Base-by-base conservation (phyloP, 768 basidiomycete genomes). In the Leccinum disarticulatum region DNA sequence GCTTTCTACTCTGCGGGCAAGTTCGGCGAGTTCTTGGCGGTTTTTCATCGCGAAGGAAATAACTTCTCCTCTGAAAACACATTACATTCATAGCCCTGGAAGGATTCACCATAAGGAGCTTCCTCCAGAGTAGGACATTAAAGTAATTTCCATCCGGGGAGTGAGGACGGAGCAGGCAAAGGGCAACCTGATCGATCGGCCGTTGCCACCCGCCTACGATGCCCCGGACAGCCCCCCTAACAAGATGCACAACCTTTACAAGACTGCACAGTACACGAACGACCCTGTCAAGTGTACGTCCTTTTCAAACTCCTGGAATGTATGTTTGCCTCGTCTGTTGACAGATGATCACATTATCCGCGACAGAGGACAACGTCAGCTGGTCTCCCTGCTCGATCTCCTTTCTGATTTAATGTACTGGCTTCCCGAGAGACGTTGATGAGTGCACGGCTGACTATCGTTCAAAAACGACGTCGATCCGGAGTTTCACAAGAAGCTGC, bases 51-150 rank as follows among this genome's bases (percentile, higher is more conserved):
- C 10, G 3, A 14, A 38, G 6, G 6, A 17, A 15, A 38, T 6
- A 14, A 27, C 8, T 11, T 15, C 2, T 3, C 1, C 11, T 31
- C 47, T 49, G 10, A 60, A 9, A 2, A 7, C 6, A 9, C 2
- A 31, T 30, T 14, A 30, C 33, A 72, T 43, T 27, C 14, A 36
- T 27, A 71, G 70, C 70, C 0, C 59, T 71, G 36, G 70, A 72
- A 47, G 70, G 66, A 6, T 71, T 71, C 30, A 59, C 2, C 55
- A 70, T 9, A 64, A 64, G 48, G 71, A 71, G 25, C 67, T 71
- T 0, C 47, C 3, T 9, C 53, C 66, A 1, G 64, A 70, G n/a
- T 71, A 70, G 70, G 72, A 71, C 38, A 70, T 71, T 41, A 64
- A 61, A 51, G 50, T 72, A 7, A 65, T 70, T 28, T 15, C 14